Percentiles rank a stretch among this genome's conserved stretches.
Evolutionary conservation across 345 rosid species (phyloP).

Genomic region (Eutrema japonicum): DNA sequence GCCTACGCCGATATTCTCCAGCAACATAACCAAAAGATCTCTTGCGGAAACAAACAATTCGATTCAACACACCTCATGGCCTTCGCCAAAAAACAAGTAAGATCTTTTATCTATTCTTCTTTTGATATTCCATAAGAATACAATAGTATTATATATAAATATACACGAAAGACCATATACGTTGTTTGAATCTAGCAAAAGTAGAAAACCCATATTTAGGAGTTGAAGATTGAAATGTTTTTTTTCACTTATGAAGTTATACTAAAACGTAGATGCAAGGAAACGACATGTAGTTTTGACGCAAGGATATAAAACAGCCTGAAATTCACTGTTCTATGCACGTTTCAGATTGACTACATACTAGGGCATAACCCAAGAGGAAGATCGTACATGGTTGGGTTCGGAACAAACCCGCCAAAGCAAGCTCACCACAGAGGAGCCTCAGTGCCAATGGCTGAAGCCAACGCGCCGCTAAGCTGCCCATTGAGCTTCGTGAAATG

Average conservation of each 20-base stretch:
- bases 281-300: background rate
- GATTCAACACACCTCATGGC: slow-evolving; percentile 54
- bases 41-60: slow-evolving; percentile 59
- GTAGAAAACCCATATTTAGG: background rate
- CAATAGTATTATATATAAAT: background rate
- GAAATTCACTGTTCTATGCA: background rate
- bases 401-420: slow-evolving; percentile 73
- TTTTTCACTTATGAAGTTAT: background rate
- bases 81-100: slow-evolving; percentile 77
- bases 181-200: background rate
- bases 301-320: background rate
- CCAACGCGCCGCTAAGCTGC: slow-evolving; percentile 45
- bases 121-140: background rate
- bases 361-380: slow-evolving; percentile 77
- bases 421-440: slow-evolving; percentile 94
- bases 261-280: background rate
- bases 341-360: slow-evolving; percentile 78
- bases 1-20: slow-evolving; percentile 61
- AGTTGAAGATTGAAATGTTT: background rate
- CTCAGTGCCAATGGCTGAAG: slow-evolving; percentile 51
- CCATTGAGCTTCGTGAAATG: slow-evolving; percentile 69
- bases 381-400: slow-evolving; percentile 92
- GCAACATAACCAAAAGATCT: slow-evolving; percentile 50
- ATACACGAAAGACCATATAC: background rate
- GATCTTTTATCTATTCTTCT: background rate